phyloP scores from a whole-genome alignment of 768 basidiomycete genomes.

The Trametes cubensis region DNA sequence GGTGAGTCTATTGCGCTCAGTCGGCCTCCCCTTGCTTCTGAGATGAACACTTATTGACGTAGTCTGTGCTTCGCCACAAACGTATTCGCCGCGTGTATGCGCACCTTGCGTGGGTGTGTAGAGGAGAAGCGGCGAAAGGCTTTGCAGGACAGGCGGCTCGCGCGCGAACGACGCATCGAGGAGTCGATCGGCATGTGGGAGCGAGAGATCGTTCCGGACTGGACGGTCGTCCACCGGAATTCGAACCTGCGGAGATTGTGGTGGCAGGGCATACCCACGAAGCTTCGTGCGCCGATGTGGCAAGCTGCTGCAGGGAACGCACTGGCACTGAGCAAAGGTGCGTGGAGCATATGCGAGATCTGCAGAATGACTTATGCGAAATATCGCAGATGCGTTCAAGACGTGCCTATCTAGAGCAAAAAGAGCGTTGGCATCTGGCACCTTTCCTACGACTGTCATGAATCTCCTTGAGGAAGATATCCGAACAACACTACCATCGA shows the following conservation, averaged over 20 bases:
- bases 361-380: neutral
- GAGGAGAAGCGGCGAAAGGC: constrained; percentile 74
- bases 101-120: constrained; percentile 30
- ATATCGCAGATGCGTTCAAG: constrained; percentile 65
- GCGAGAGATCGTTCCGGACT: constrained; percentile 77
- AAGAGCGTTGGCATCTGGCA: constrained; percentile 62
- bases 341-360: constrained; percentile 16
- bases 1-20: constrained; percentile 48
- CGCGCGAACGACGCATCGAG: constrained; percentile 69
- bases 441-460: constrained; percentile 67
- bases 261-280: constrained; percentile 89
- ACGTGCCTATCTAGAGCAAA: constrained; percentile 74
- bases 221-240: constrained; percentile 72
- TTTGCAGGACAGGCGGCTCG: constrained; percentile 60
- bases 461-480: constrained; percentile 76
- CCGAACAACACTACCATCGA: constrained; percentile 65
- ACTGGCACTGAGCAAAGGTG: constrained; percentile 81
- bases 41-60: constrained; percentile 26
- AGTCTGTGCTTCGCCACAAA: constrained; percentile 23
- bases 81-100: neutral
- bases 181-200: constrained; percentile 78
- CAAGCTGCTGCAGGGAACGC: constrained; percentile 83
- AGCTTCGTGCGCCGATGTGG: constrained; percentile 81
- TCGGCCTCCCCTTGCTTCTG: constrained; percentile 12
- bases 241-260: constrained; percentile 69